These are phyloP conservation scores for Pseudocercospora vitis DNA, from an alignment of 2,329 filamentous ascomycete genomes.

Conservation along the genomic window DNA sequence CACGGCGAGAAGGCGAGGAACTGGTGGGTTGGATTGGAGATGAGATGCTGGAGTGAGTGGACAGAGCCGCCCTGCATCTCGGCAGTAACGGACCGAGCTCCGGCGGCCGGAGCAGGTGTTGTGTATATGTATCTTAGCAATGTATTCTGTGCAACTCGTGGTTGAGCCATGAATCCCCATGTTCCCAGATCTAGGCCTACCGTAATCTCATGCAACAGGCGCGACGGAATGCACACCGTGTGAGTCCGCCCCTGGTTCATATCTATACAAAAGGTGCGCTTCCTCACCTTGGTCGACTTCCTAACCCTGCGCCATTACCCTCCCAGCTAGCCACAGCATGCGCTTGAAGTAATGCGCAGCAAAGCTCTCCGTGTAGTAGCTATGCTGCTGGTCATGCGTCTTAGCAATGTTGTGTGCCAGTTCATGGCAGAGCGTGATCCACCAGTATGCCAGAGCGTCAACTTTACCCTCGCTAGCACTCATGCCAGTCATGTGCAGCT, in stretches of 20 bases:
- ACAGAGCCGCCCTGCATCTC: no score
- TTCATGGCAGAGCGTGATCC: constrained; percentile 93
- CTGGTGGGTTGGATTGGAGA: no score
- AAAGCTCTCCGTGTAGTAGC: constrained; percentile 82
- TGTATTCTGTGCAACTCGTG: not conserved
- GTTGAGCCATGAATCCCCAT: not conserved
- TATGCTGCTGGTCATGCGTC: constrained; percentile 75
- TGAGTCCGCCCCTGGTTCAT: no score
- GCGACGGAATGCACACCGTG: not conserved
- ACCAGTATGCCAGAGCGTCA: constrained; percentile 84
- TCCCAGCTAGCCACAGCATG: constrained; percentile 53
- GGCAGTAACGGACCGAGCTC: not conserved
- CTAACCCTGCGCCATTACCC: constrained; percentile 16
- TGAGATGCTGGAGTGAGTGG: no score
- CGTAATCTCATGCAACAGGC: not conserved
- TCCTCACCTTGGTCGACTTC: not conserved
- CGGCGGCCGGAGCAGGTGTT: no score
- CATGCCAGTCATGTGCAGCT: constrained; percentile 65
- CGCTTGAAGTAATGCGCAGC: constrained; percentile 73
- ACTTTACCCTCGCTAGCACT: constrained; percentile 52
- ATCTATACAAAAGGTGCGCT: not conserved
- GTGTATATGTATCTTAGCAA: not conserved
- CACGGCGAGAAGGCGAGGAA: no score
- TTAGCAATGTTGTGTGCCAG: constrained; percentile 88
- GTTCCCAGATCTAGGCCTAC: no score